A percentile compares a stretch with the other conserved stretches of the same genome.
Conservation (phyloP, 768 basidiomycete species). For the Gloeophyllum trabeum region DNA sequence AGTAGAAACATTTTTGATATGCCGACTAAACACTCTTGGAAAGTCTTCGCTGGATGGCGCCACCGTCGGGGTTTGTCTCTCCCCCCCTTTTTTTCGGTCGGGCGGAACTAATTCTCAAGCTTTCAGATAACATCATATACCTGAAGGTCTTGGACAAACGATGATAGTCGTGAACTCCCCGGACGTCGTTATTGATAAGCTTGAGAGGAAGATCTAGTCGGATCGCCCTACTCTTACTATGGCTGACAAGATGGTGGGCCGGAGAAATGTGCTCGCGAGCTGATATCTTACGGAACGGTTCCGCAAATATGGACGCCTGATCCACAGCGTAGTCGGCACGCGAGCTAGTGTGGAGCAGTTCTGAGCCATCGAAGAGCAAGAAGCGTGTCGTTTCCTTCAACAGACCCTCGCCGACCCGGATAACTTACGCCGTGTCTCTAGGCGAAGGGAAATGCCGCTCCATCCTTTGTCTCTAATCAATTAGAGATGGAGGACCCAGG, state of each 20-base stretch:
- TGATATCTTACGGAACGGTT: too few species aligned
- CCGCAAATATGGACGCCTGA: too few species aligned
- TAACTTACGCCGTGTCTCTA: not conserved
- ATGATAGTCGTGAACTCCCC: too few species aligned
- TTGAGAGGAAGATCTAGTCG: too few species aligned
- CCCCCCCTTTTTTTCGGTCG: not conserved
- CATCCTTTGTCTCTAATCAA: not conserved
- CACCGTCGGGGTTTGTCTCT: conserved; percentile 7
- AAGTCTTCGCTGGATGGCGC: conserved; percentile 5
- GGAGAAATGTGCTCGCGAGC: too few species aligned
- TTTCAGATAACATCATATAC: too few species aligned
- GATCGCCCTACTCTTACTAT: too few species aligned
- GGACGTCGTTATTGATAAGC: too few species aligned
- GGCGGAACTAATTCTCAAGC: too few species aligned
- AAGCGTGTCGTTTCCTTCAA: not conserved
- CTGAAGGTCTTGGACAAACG: too few species aligned
- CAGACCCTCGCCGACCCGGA: not conserved
- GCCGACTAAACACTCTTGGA: conserved; percentile 5
- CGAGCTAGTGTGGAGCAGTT: not conserved
- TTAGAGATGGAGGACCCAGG: not conserved
- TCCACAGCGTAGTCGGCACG: too few species aligned
- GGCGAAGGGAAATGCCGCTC: not conserved
- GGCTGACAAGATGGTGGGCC: too few species aligned
- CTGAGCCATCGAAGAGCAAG: not conserved
- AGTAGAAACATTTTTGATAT: conserved; percentile 8